Evolutionary conservation across 495 filamentous ascomycete species (phyloP).

Genomic region (Parachaetomium inaequale): DNA sequence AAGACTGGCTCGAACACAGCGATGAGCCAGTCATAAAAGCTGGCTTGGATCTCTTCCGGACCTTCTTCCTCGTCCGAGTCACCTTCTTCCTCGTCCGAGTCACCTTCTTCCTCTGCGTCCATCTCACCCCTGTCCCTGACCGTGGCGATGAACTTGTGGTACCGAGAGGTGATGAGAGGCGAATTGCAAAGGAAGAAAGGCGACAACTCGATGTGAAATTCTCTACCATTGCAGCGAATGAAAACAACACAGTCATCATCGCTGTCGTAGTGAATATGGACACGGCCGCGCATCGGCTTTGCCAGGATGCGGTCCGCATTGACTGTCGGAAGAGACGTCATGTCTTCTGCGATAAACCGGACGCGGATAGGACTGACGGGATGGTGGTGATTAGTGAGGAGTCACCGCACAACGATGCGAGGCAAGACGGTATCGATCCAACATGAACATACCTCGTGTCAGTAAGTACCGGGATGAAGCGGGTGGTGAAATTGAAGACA

Average conservation of each 20-base stretch:
- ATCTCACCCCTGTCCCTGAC: conserved; percentile 10
- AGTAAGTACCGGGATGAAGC: too few relatives aligned
- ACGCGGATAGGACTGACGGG: background rate
- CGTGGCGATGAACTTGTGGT: conserved; percentile 17
- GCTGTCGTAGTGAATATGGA: conserved; percentile 10
- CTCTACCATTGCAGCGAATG: conserved; percentile 20
- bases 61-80: background rate
- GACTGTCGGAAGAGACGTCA: background rate
- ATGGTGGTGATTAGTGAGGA: background rate
- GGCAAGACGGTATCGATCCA: too few relatives aligned
- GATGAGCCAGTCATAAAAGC: conserved; percentile 13
- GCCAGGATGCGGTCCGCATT: conserved; percentile 6
- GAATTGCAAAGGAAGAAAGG: conserved; percentile 20
- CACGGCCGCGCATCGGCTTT: conserved; percentile 6
- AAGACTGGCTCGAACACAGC: conserved; percentile 15
- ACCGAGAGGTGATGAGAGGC: conserved; percentile 14
- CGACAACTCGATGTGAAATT: conserved; percentile 16
- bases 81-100: too few relatives aligned
- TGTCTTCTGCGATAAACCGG: background rate
- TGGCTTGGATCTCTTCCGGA: conserved; percentile 6
- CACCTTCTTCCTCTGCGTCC: conserved; percentile 8
- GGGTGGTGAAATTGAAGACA: too few relatives aligned
- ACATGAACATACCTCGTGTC: too few relatives aligned
- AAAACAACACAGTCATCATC: conserved; percentile 9
- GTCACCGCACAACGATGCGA: too few relatives aligned